Evolutionary conservation across 208 protist species (phyloP), one percentile per base, ranked within the genome.

Genomic region (Acanthamoeba lenticulata): DNA sequence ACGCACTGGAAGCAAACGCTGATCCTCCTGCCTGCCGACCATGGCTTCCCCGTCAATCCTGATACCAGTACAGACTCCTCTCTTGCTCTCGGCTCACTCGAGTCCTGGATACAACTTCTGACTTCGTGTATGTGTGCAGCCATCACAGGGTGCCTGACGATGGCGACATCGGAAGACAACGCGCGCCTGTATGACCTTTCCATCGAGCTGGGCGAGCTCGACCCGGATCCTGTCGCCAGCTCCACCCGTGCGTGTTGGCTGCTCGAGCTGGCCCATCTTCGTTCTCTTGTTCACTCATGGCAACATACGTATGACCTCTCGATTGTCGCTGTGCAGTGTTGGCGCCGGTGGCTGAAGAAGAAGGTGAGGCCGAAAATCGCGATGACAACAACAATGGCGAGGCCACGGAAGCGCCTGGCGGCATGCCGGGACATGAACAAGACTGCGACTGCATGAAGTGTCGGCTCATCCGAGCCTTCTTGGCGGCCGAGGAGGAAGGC

Each of bases 1-100:
- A 99, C 98, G 32, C 98, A 99, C 96, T 99, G 98, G 98, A 98
- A 98, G 94, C 98, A 99, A 95, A 98, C 98, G 2, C 98, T 99
- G 27, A 98, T 99, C 40, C 67, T 77, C 67, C 67, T 77, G 32
- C 67, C 67, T 29, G 67, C 67, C 65, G 65, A 77, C 11, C 65
- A 32, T 21, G 65, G 65, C 17, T 77, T 77, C 36, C 34, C n/a
- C 6, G 65, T 77, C 34, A 77, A 34, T 11, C 32, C 65, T n/a
- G 65, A 77, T n/a, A 77, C 65, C 34, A 77, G 65, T 77, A 77
- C 65, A 21, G 5, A 69, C n/a, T n/a, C n/a, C n/a, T n/a, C n/a
- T 2, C 2, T 11, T n/a, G 17, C 19, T 21, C 9, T 77, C 34
- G 29, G 6, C 11, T 69, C 60, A 9, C n/a, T n/a, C n/a, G n/a